phyloP scores from a whole-genome alignment of 2,329 filamentous ascomycete species.

The Aspergillus sp. region DNA sequence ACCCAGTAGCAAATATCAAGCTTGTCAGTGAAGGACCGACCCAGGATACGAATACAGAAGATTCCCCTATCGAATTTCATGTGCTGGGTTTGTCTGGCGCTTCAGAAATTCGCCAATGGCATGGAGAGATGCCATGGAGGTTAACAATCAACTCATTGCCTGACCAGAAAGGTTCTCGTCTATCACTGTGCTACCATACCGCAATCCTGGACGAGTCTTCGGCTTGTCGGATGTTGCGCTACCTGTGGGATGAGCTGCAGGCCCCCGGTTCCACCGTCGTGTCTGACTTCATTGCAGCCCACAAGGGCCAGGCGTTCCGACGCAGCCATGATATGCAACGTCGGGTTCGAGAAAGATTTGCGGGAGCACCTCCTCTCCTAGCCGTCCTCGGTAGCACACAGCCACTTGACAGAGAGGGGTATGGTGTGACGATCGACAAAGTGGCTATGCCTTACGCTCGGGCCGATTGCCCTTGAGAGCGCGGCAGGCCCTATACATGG shows the following conservation, averaged over 20 bases:
- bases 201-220: constrained; percentile 4
- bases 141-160: neutral
- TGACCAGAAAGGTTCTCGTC: neutral
- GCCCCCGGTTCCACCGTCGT: neutral
- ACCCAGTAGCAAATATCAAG: neutral
- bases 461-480: neutral
- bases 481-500: neutral
- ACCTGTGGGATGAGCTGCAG: neutral
- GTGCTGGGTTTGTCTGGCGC: neutral
- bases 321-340: neutral
- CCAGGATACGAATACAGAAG: neutral
- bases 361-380: neutral
- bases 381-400: neutral
- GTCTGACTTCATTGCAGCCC: neutral
- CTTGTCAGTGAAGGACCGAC: neutral
- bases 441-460: no score
- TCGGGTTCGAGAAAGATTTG: neutral
- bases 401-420: neutral
- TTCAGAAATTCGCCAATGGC: neutral
- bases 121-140: constrained; percentile 8
- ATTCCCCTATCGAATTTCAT: neutral
- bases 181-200: constrained; percentile 9
- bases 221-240: neutral
- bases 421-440: neutral
- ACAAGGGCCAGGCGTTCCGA: neutral